Base-by-base conservation (phyloP, 2,329 filamentous ascomycete genomes). In the Fusarium staphyleae region DNA sequence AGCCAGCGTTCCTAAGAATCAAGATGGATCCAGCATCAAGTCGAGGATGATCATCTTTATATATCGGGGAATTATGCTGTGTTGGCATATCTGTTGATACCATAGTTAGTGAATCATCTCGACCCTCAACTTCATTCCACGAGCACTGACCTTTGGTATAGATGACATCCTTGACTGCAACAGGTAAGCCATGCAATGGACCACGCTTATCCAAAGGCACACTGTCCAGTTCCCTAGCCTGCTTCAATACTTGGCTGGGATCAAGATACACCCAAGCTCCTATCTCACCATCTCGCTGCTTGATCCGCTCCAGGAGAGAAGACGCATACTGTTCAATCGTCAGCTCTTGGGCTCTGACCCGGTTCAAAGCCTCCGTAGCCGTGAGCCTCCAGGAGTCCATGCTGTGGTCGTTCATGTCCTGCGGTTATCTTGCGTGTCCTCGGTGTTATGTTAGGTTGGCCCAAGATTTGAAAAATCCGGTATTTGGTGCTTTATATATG, bases 121-220 rank as follows among this genome's bases (percentile, higher is more conserved):
- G 10, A 24, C 7, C 22, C 22, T 24, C 6, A 2, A 3, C 3
- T 8, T 5, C 4, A 4, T 12, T 13, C 4, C n/a, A 30, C 4
- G 3, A 3, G 28, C 65, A 2, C 51, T n/a, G 50, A 78, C 79
- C 78, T 66, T 81, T 82, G 0, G 79, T 86, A 60, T 76, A 77
- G 50, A 86, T 83, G 4, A 86, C 76, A 71, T 87, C 84, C 61
- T 87, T 87, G 1, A 87, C 74, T 0, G 74, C 84, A 6, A 87
- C 70, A 0, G 81, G 77, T 0, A 87, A 66, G 1, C 84, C 84
- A 64, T 86, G 83, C 0, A 87, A 69, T 0, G 80, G 81, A 0
- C 84, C 83, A 32, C 84, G 72, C 36, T 80, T 60, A 1, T 75
- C 72, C 0, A 55, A 30, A 0, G 82, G 78, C 0, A 85, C 55